Evolutionary conservation across 176 grass and related monocot genomes (phyloP).

Genomic region (Cocos nucifera): DNA sequence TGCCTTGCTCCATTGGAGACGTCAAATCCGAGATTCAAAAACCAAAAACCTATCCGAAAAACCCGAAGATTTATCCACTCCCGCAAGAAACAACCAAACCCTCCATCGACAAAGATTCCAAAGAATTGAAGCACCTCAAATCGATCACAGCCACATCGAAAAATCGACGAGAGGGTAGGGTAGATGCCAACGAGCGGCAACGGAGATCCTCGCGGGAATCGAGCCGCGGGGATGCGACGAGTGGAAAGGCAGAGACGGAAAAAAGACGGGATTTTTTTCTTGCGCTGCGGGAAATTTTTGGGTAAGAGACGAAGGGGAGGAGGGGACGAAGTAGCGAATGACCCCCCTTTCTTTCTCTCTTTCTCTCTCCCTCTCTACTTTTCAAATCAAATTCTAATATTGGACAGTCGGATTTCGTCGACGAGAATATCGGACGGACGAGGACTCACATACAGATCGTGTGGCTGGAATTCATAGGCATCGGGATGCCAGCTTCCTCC

Average conservation of each 20-base stretch:
- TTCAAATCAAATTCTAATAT: conserved; percentile 95
- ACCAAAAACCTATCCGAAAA: conserved; percentile 1
- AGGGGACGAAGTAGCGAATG: conserved; percentile 34
- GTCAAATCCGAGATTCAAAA: background rate
- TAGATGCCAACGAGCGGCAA: background rate
- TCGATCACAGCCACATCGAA: conserved; percentile 20
- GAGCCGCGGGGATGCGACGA: conserved; percentile 13
- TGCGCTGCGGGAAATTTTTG: conserved; percentile 19
- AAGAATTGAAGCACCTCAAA: conserved; percentile 1
- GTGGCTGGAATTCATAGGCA: conserved; percentile 79
- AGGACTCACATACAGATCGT: background rate
- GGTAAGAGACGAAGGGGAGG: conserved; percentile 21
- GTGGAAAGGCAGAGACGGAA: conserved; percentile 18
- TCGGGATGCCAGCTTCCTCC: conserved; percentile 16
- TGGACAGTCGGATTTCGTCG: conserved; percentile 48
- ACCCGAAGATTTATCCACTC: background rate
- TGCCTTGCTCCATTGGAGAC: conserved; percentile 57
- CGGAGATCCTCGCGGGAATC: conserved; percentile 32
- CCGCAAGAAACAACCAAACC: background rate
- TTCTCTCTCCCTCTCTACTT: conserved; percentile 76
- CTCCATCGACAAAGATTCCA: background rate
- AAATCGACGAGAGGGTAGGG: background rate
- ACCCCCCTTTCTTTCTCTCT: conserved; percentile 23
- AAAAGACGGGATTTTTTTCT: conserved; percentile 19
- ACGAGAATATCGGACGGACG: conserved; percentile 26